These are phyloP conservation scores for Penicillium sp. DNA, from an alignment of 2,329 filamentous ascomycete species.

Conservation along the genomic window DNA sequence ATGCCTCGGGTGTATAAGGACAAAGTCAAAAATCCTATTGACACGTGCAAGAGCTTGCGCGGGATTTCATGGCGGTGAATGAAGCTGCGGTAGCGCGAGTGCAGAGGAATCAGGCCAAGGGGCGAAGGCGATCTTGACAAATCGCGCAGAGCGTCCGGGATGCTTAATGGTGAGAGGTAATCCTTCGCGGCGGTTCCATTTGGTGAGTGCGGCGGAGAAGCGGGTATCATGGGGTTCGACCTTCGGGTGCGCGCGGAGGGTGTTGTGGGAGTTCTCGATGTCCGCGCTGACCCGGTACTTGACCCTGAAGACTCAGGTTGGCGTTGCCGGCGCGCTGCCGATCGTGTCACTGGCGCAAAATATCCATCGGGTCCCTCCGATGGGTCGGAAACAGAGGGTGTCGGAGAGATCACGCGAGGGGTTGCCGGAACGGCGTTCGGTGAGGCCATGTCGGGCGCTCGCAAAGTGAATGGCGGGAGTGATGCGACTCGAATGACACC, in stretches of 20 bases:
- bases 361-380: slow-evolving; percentile 60
- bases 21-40: slow-evolving; percentile 91
- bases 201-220: slow-evolving; percentile 36
- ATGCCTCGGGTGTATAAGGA: slow-evolving; percentile 80
- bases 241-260: slow-evolving; percentile 34
- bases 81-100: slow-evolving; percentile 85
- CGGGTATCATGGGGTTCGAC: slow-evolving; percentile 42
- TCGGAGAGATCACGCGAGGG: slow-evolving; percentile 86
- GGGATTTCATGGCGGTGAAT: slow-evolving; percentile 97
- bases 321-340: slow-evolving; percentile 61
- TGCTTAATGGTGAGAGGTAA: slow-evolving; percentile 47
- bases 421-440: slow-evolving; percentile 68
- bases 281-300: slow-evolving; percentile 50
- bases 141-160: slow-evolving; percentile 74
- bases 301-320: slow-evolving; percentile 51
- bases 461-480: slow-evolving; percentile 53
- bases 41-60: slow-evolving; percentile 88
- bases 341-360: slow-evolving; percentile 75
- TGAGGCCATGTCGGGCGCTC: slow-evolving; percentile 41
- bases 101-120: slow-evolving; percentile 90
- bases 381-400: slow-evolving; percentile 65
- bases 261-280: slow-evolving; percentile 39
- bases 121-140: slow-evolving; percentile 91
- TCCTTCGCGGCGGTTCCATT: slow-evolving; percentile 44
- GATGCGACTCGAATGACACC: slow-evolving; percentile 28